Evolutionary conservation across 2,329 filamentous ascomycete genomes (phyloP), one percentile per base, ranked within the genome.

Genomic region (Nannizzia gypsea): DNA sequence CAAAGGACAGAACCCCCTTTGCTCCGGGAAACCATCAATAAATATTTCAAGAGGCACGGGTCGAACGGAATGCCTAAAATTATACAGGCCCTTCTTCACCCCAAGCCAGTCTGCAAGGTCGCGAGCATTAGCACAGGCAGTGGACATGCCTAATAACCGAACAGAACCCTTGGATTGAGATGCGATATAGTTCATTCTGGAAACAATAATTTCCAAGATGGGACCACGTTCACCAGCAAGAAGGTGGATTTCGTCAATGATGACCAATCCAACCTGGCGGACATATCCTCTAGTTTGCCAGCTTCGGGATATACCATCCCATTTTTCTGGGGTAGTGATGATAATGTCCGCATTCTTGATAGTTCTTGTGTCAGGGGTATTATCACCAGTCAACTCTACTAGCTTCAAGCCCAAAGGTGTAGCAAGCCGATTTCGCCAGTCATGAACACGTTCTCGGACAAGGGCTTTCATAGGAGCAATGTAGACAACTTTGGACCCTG

Each of bases 401-500:
- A 99, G 78, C 73, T 90, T 95, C 63, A 97, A 72, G 0, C 91
- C 90, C 77, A 97, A 85, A 1, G 90, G 89, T 1, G 80, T 78
- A 0, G 90, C 89, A 36, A 99, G 81, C 15, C 93, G 84, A 61
- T 82, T 82, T 11, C 88, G 84, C 95, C 93, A 99, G 70, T 99
- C 95, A 68, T 95, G 88, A 26, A 99, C 92, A 74, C 93, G 85
- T 72, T 99, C 93, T 2, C 93, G 89, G 20, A 99, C 93, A 34
- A 99, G 84, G 0, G 95, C 95, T 74, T 99, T 99, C 95, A 99
- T 99, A 0, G 95, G 95, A 1, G 93, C 93, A 70, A 99, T 97
- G 72, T 99, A 99, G 11, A 99, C 93, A 1, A 99, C 91, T 75
- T 99, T 99, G 2, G 90, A 96, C 2, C 91, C 90, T 1, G 93